Conservation (phyloP, 805 yeast genomes). For the Teunomyces lycoperdinae region DNA sequence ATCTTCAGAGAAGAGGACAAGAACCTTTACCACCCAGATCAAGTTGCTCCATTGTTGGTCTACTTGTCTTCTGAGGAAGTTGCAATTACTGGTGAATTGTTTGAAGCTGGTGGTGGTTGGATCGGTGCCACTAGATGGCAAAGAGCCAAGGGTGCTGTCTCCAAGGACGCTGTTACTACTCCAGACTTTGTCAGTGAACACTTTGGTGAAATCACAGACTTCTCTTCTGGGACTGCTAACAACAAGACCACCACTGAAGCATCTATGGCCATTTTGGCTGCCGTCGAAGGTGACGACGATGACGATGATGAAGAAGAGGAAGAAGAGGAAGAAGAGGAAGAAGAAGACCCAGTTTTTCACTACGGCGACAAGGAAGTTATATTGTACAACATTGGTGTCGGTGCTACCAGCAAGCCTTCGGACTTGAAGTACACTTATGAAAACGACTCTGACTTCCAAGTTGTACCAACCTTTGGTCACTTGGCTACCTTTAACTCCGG, state of each 20-base stretch:
- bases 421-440: slow-evolving; percentile 83
- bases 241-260: slow-evolving; percentile 71
- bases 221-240: slow-evolving; percentile 50
- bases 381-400: slow-evolving; percentile 85
- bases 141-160: slow-evolving; percentile 81
- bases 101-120: slow-evolving; percentile 97
- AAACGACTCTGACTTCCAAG: slow-evolving; percentile 72
- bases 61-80: slow-evolving; percentile 74
- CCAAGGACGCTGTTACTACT: slow-evolving; percentile 48
- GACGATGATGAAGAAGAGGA: slow-evolving; percentile 44
- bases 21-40: slow-evolving; percentile 79
- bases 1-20: slow-evolving; percentile 77
- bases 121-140: slow-evolving; percentile 93
- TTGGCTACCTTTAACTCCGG: slow-evolving; percentile 75
- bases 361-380: slow-evolving; percentile 71
- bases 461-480: slow-evolving; percentile 86
- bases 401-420: slow-evolving; percentile 58
- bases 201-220: slow-evolving; percentile 67
- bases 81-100: slow-evolving; percentile 71
- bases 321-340: slow-evolving; percentile 36
- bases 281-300: slow-evolving; percentile 51
- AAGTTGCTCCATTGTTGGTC: slow-evolving; percentile 87
- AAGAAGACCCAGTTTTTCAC: slow-evolving; percentile 46
- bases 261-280: slow-evolving; percentile 69
- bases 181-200: slow-evolving; percentile 72